Base-by-base conservation (phyloP, 2,329 filamentous ascomycete species). In the Pestalotiopsis sp. region DNA sequence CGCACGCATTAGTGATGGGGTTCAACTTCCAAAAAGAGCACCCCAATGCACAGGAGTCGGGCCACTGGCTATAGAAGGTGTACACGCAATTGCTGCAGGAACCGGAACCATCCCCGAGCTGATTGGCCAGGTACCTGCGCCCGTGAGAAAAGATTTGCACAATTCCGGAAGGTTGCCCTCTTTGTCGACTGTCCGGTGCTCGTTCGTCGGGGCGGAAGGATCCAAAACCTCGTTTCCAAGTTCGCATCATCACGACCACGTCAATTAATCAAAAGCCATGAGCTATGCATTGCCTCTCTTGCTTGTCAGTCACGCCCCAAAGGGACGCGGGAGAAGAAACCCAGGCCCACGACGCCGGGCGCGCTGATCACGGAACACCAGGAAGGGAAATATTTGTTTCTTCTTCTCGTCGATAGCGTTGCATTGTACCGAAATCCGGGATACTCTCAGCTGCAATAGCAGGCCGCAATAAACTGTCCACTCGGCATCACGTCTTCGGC, bases 1-100 rank as follows among this genome's bases (percentile, higher is more conserved):
- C 52, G 65, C 57, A 65, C 25, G 25, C 45, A 20, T 45, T 27
- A 23, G 38, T 52, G 62, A 65, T 57, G 64, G 25, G 31, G 41
- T 9, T 45, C 52, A 66, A 66, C 65, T 66, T 66, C 65, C 65
- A 20, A 66, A 66, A 66, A 23, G 36, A 49, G 65, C 65, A 23
- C 41, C 20, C 14, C 41, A 23, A 31, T 45, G 20, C 57, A 20
- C 31, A 13, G 14, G n/a, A 11, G 23, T 65, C 23, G 27, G 49
- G 45, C 23, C 45, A 27, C 25, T 56, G 27, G 23, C 31, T 14
- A 52, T 52, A 31, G 63, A 4, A 57, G n/a, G 17, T 23, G 25
- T n/a, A 38, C 17, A n/a, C 25, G 41, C 62, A 65, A 23, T 20
- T n/a, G 59, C 59, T 40, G 23, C 59, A 40, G n/a, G 38, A 12